Evolutionary conservation across 495 filamentous ascomycete species (phyloP).

Genomic region (Stereocaulon alpinum): DNA sequence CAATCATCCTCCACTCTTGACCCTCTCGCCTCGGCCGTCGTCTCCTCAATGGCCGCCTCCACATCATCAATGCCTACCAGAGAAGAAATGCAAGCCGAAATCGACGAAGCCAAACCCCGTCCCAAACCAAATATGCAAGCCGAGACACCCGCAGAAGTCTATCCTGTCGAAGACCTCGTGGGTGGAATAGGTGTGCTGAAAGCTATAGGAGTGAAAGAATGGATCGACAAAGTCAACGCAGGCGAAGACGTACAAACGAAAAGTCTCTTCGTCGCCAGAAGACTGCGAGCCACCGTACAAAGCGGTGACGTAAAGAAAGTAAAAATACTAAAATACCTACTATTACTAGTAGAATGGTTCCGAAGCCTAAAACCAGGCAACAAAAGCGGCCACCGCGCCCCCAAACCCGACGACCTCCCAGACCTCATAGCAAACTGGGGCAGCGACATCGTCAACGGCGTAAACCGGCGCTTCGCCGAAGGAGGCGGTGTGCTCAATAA

Average conservation of each 20-base stretch:
- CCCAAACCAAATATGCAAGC: conserved; percentile 67
- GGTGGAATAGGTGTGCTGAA: conserved; percentile 36
- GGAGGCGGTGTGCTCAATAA: conserved; percentile 44
- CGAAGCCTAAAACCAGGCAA: conserved; percentile 11
- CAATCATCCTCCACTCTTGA: conserved; percentile 34
- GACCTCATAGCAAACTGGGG: conserved; percentile 40
- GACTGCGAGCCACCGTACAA: conserved; percentile 46
- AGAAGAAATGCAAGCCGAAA: conserved; percentile 52
- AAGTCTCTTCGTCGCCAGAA: conserved; percentile 56
- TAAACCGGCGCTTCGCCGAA: conserved; percentile 61
- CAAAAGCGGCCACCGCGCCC: conserved; percentile 22
- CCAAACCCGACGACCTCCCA: conserved; percentile 38
- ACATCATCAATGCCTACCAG: conserved; percentile 46
- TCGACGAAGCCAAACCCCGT: conserved; percentile 64
- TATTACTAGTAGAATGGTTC: conserved; percentile 54
- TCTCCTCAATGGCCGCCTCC: conserved; percentile 50
- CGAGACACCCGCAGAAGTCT: conserved; percentile 67
- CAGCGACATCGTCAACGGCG: conserved; percentile 54
- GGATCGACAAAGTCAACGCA: conserved; percentile 55
- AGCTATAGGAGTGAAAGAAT: conserved; percentile 56
- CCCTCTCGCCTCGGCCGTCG: conserved; percentile 48
- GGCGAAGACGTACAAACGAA: conserved; percentile 44
- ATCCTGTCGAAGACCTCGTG: conserved; percentile 60
- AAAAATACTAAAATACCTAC: conserved; percentile 57
- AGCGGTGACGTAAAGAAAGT: conserved; percentile 48